Conservation (phyloP, 495 filamentous ascomycete species). For the Trichoderma asperelloides region DNA sequence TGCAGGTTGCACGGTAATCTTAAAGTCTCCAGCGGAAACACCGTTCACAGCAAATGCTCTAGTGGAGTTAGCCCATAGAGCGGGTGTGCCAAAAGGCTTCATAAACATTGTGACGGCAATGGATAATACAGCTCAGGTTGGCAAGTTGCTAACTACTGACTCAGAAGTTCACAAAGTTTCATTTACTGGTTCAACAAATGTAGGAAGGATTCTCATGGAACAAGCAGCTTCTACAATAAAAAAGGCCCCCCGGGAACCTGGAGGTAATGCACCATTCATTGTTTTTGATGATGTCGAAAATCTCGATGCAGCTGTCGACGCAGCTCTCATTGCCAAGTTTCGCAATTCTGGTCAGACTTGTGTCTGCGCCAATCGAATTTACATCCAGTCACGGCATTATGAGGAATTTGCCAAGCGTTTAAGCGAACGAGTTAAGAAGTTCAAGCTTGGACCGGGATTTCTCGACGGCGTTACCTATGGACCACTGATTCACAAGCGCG, state of each 20-base stretch:
- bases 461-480: conserved; percentile 54
- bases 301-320: conserved; percentile 55
- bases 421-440: conserved; percentile 42
- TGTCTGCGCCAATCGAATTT: conserved; percentile 64
- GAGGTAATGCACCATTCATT: conserved; percentile 67
- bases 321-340: conserved; percentile 59
- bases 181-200: conserved; percentile 48
- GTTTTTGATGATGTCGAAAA: conserved; percentile 65
- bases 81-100: conserved; percentile 50
- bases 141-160: conserved; percentile 54
- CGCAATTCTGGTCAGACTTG: conserved; percentile 63
- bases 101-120: conserved; percentile 52
- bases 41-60: conserved; percentile 50
- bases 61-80: conserved; percentile 47
- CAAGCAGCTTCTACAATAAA: conserved; percentile 51
- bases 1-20: conserved; percentile 38
- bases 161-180: conserved; percentile 59
- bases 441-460: conserved; percentile 57
- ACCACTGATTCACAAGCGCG: conserved; percentile 52
- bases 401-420: conserved; percentile 46
- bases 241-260: conserved; percentile 66
- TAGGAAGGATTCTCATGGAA: conserved; percentile 24
- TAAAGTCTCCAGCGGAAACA: conserved; percentile 59
- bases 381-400: conserved; percentile 52
- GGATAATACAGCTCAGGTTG: conserved; percentile 53